Evolutionary conservation across 73 alveolate species (phyloP).

Genomic region (Symbiodinium pilosum): DNA sequence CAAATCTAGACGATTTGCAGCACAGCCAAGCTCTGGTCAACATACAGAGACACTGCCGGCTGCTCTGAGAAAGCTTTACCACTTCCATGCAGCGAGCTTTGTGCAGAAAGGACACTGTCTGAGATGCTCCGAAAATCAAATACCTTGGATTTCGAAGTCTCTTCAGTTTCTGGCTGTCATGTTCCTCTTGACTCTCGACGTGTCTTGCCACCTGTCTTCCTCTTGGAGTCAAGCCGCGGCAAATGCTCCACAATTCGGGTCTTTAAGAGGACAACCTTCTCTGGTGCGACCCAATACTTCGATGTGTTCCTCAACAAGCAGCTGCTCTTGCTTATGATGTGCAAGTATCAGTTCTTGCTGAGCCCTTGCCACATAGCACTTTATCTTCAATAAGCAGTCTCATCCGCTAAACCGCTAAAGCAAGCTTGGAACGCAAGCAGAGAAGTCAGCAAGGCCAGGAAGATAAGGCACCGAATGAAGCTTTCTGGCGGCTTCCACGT

Average conservation of each 20-base stretch:
- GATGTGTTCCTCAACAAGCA: slow-evolving; percentile 50
- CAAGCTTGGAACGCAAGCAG: too few species aligned
- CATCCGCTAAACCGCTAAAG: too few species aligned
- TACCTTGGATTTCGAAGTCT: background rate
- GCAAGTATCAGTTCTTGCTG: background rate
- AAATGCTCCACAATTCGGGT: slow-evolving; percentile 72
- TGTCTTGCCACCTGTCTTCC: too few species aligned
- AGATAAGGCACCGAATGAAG: slow-evolving; percentile 38
- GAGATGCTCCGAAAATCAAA: slow-evolving; percentile 68
- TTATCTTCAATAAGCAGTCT: too few species aligned
- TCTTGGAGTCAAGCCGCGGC: slow-evolving; percentile 36
- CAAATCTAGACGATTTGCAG: too few species aligned
- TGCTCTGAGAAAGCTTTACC: too few species aligned
- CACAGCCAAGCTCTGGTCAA: too few species aligned
- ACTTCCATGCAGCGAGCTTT: too few species aligned
- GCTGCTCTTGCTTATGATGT: background rate
- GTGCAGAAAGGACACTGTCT: slow-evolving; percentile 34
- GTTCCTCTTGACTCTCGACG: too few species aligned
- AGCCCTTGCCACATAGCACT: too few species aligned
- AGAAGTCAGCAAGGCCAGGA: background rate
- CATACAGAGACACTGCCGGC: too few species aligned
- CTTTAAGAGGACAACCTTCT: slow-evolving; percentile 70
- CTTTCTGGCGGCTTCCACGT: slow-evolving; percentile 94
- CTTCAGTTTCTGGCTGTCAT: too few species aligned
- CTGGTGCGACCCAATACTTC: slow-evolving; percentile 86